A percentile compares a stretch with the other conserved stretches of the same genome.
These are phyloP conservation scores for Jackrogersella multiformis DNA, from an alignment of 495 filamentous ascomycete species.

Conservation along the genomic window DNA sequence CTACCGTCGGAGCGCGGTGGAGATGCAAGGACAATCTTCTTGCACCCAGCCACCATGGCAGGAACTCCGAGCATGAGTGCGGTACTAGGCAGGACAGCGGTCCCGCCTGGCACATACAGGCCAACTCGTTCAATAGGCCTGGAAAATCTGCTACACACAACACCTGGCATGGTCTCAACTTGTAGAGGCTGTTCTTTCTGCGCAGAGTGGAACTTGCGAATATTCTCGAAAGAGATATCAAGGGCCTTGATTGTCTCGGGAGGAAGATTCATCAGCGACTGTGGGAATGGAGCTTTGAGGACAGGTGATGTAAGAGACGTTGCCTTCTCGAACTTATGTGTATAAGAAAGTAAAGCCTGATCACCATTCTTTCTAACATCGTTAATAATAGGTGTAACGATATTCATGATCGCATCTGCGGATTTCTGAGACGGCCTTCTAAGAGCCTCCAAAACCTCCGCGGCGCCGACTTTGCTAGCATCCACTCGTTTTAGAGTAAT, in stretches of 20 bases:
- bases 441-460: constrained; percentile 74
- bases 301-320: constrained; percentile 89
- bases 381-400: constrained; percentile 89
- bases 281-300: constrained; percentile 84
- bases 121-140: constrained; percentile 93
- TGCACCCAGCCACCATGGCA: constrained; percentile 97
- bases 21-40: constrained; percentile 91
- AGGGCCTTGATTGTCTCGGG: constrained; percentile 89
- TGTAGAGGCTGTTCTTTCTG: constrained; percentile 82
- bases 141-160: constrained; percentile 92
- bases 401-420: constrained; percentile 85
- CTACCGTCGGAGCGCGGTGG: constrained; percentile 89
- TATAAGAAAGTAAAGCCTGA: constrained; percentile 86
- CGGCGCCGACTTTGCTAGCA: constrained; percentile 65
- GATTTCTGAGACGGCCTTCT: constrained; percentile 92
- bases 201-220: constrained; percentile 89
- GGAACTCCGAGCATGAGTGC: constrained; percentile 98
- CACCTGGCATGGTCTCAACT: constrained; percentile 97
- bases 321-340: constrained; percentile 96
- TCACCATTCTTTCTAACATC: constrained; percentile 84
- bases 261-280: constrained; percentile 82
- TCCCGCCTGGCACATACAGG: constrained; percentile 94
- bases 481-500: constrained; percentile 86
- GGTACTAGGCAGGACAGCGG: constrained; percentile 92
- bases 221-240: constrained; percentile 92